Evolutionary conservation across 129 eudicot genomes (phyloP).

Genomic region (Helianthus tuberosus): DNA sequence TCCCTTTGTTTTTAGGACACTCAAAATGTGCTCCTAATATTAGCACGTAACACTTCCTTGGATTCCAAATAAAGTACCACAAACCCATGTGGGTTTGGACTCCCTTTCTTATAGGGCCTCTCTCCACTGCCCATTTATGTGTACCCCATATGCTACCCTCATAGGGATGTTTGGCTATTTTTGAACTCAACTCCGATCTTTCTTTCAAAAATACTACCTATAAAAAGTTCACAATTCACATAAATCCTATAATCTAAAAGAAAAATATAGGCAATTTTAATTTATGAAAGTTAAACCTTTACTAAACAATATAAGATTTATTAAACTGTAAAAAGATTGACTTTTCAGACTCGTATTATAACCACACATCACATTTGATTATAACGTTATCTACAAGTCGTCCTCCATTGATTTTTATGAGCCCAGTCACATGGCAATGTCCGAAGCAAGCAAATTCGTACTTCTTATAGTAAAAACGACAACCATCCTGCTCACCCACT

Average conservation of each 20-base stretch:
- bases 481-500: slow-evolving; percentile 2
- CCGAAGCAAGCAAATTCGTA: not conserved
- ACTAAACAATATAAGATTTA: not conserved
- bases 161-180: slow-evolving; percentile 11
- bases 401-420: not conserved
- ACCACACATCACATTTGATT: not conserved
- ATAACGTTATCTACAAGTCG: not conserved
- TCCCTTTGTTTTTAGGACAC: slow-evolving; percentile 49
- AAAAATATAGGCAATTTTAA: too few species aligned
- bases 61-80: slow-evolving; percentile 62
- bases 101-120: slow-evolving; percentile 36
- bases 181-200: not conserved
- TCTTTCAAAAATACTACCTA: not conserved
- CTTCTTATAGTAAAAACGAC: slow-evolving; percentile 8
- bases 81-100: slow-evolving; percentile 52
- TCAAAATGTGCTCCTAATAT: slow-evolving; percentile 31
- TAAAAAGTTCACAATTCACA: not conserved
- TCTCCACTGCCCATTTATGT: slow-evolving; percentile 23
- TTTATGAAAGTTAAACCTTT: not conserved
- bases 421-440: slow-evolving; percentile 22
- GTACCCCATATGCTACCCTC: slow-evolving; percentile 11
- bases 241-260: not conserved
- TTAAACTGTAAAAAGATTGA: not conserved
- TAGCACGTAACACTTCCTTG: slow-evolving; percentile 38
- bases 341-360: not conserved